Base-by-base conservation (phyloP, 176 grass and related monocot genomes). In the Triticum dicoccoides region DNA sequence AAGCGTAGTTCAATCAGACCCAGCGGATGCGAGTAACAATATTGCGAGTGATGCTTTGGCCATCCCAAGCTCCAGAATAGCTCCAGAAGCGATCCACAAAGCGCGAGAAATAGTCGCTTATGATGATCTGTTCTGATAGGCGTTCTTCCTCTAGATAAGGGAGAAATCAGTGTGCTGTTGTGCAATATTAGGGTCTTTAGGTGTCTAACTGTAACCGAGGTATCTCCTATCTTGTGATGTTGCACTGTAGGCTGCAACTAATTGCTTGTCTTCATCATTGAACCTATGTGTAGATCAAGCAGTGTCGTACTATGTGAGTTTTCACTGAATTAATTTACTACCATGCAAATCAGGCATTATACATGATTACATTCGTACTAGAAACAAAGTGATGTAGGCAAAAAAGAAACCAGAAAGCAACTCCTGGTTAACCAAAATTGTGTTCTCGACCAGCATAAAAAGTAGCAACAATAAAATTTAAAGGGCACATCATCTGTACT, bases 91-190 rank as follows among this genome's bases (percentile, higher is more conserved):
- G 12, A 23, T 76, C 65, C 81, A 66, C 37, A 88, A 87, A 64
- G 75, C 84, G 0, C 89, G 95, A 49, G 95, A 97, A 82, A 91
- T 97, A 67, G 77, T 97, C 32, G 95, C 89, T 52, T 97, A 97
- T 63, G 95, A 97, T 89, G 92, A 97, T 90, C 89, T 97, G 18
- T 95, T 97, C 82, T 95, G 84, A 89, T 76, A 47, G n/a, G n/a
- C 34, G 37, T 29, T 41, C 62, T 63, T 85, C 13, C 35, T 15
- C 70, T 79, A 11, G 64, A 52, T 51, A 39, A 41, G 62, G 49
- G 68, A 87, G 76, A 23, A 17, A 23, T 67, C 69, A 61, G 47
- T 6, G 29, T 80, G 61, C 49, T 17, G 59, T 38, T 84, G 81
- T 81, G 69, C 33, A 76, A 76, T 84, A 11, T 9, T 86, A 83